phyloP scores from a whole-genome alignment of 768 basidiomycete species.

The Russula brevipes region DNA sequence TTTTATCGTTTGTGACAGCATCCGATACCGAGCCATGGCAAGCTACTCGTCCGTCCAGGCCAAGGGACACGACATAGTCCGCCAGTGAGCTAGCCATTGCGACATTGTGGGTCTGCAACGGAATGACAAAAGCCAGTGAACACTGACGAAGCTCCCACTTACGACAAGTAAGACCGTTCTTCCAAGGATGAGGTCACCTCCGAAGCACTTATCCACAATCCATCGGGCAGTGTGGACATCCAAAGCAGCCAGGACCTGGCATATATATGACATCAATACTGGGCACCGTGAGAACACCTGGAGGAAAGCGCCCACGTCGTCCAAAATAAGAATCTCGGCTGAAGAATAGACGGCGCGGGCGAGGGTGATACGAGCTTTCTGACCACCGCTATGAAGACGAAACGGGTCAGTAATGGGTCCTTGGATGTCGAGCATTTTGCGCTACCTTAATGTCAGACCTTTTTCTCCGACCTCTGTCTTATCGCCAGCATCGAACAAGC shows the following conservation, averaged over 20 bases:
- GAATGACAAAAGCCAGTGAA: background rate
- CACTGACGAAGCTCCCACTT: constrained; percentile 22
- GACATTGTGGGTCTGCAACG: constrained; percentile 46
- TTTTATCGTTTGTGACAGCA: constrained; percentile 40
- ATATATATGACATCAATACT: background rate
- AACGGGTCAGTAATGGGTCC: background rate
- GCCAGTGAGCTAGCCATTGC: constrained; percentile 50
- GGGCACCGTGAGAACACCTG: background rate
- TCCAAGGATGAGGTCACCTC: constrained; percentile 42
- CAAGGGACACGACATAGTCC: constrained; percentile 51
- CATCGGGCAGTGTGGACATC: constrained; percentile 50
- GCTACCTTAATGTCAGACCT: constrained; percentile 41
- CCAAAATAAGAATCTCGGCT: constrained; percentile 61
- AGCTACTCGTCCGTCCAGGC: constrained; percentile 46
- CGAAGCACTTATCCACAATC: constrained; percentile 48
- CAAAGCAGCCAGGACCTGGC: constrained; percentile 42
- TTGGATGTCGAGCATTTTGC: background rate
- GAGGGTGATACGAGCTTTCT: constrained; percentile 54
- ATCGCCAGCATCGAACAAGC: constrained; percentile 46
- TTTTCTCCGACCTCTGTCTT: constrained; percentile 57
- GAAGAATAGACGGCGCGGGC: constrained; percentile 56
- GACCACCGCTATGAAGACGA: constrained; percentile 40
- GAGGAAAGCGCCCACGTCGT: constrained; percentile 48
- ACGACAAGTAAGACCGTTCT: constrained; percentile 53
- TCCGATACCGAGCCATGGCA: constrained; percentile 48